A percentile compares a stretch with the other conserved stretches of the same genome.
Evolutionary conservation across 2,329 filamentous ascomycete genomes (phyloP).

Genomic region (Arthroderma uncinatum): DNA sequence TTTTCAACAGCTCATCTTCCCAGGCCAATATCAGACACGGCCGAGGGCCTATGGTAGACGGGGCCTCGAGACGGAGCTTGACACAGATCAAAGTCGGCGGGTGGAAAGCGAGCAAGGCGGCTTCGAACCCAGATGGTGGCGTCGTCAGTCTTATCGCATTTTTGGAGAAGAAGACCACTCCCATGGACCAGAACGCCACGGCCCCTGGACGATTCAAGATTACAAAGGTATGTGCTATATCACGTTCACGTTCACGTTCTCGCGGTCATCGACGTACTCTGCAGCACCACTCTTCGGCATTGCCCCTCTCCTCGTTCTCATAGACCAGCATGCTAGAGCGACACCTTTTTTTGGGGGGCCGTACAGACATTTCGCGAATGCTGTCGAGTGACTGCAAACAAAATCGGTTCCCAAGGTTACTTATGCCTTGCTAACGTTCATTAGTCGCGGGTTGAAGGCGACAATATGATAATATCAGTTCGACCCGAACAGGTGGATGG

Average conservation of each 20-base stretch:
- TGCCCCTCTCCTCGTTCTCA: constrained; percentile 27
- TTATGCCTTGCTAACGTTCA: constrained; percentile 54
- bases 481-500: constrained; percentile 53
- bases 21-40: constrained; percentile 33
- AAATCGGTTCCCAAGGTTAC: constrained; percentile 30
- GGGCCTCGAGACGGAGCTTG: constrained; percentile 18
- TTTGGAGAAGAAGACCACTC: constrained; percentile 57
- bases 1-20: constrained; percentile 22
- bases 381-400: constrained; percentile 28
- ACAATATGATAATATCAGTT: constrained; percentile 57
- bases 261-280: constrained; percentile 32
- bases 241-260: constrained; percentile 29
- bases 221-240: constrained; percentile 61
- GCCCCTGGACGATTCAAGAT: constrained; percentile 49
- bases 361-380: constrained; percentile 25
- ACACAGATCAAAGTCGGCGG: constrained; percentile 44
- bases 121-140: constrained; percentile 55
- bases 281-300: constrained; percentile 28
- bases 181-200: constrained; percentile 37
- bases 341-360: constrained; percentile 23
- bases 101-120: constrained; percentile 57
- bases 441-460: constrained; percentile 59
- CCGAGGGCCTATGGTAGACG: constrained; percentile 21
- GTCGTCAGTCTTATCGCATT: constrained; percentile 54
- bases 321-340: constrained; percentile 36